phyloP scores from a whole-genome alignment of 768 basidiomycete genomes.

The Leccinum incarnatum region DNA sequence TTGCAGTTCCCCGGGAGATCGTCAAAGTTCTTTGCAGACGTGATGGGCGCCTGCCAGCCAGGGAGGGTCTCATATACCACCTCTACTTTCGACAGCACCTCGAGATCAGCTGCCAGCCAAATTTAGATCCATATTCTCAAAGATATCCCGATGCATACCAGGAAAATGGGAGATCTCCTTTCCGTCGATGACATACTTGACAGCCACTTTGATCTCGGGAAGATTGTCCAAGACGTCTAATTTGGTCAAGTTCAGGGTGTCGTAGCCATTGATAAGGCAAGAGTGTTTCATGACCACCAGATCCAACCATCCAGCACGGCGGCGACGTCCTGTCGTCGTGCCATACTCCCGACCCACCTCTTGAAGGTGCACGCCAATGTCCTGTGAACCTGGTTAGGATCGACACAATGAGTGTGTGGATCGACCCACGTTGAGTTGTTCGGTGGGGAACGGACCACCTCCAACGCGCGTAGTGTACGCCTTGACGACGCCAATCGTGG shows the following conservation, averaged over 20 bases:
- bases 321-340: conserved; percentile 85
- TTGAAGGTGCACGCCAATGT: conserved; percentile 82
- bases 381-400: conserved; percentile 40
- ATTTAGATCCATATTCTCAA: background rate
- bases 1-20: conserved; percentile 82
- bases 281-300: conserved; percentile 94
- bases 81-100: conserved; percentile 70
- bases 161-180: conserved; percentile 83
- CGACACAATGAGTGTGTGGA: background rate
- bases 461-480: conserved; percentile 98
- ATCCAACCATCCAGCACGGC: conserved; percentile 98
- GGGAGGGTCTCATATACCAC: conserved; percentile 88
- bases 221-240: conserved; percentile 88
- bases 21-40: conserved; percentile 56
- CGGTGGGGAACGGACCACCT: conserved; percentile 97
- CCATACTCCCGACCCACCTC: conserved; percentile 93
- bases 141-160: conserved; percentile 45
- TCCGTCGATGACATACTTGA: conserved; percentile 76
- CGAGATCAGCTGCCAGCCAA: conserved; percentile 68
- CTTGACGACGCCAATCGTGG: conserved; percentile 90
- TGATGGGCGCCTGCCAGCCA: conserved; percentile 87
- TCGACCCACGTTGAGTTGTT: conserved; percentile 78
- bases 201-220: conserved; percentile 82
- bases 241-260: conserved; percentile 91
- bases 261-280: conserved; percentile 93